Evolutionary conservation across 2,329 filamentous ascomycete species (phyloP), one percentile per base, ranked within the genome.

Genomic region (Botrytis hyacinthi): DNA sequence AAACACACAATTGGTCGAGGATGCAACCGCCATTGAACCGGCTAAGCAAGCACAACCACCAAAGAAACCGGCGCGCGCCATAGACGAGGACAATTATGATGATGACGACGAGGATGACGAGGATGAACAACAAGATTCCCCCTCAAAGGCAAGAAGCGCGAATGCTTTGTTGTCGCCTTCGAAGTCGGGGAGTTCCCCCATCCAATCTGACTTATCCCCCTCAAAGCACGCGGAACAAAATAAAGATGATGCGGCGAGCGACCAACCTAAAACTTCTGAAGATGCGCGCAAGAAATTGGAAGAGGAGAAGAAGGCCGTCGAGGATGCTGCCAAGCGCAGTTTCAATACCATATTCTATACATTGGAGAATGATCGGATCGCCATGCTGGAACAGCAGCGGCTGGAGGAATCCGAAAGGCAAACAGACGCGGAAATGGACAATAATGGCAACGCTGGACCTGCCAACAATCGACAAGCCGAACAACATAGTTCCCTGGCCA

Each of bases 341-440:
- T 98, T 98, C 82, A 92, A 97, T 81, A 97, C 94, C 16, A 88
- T 97, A 77, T 97, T 98, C 83, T 95, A 97, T 82, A 98, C 96
- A 1, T 87, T 98, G 46, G 96, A 99, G 83, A 96, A 95, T 81
- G 96, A 99, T 81, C 90, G 93, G 72, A 94, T 95, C 79, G 96
- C 96, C 67, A 98, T 99, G 96, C 84, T 98, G 73, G 96, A 99
- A 82, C 96, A 99, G 83, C 94, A 98, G 82, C 94, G 95, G 82
- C 87, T 99, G 40, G 96, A 99, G 80, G 96, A 98, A 82, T 94
- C 97, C 1, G 96, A 99, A 82, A 92, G 97, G 81, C 94, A 97
- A 81, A 92, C 98, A 16, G 95, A 98, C 82, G 95, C 95, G 22
- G 96, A 99, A 83, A 96, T 97, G 87, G 94, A 95, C 73, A 88